Conservation (phyloP, 345 rosid species). For the Syzygium grande region DNA sequence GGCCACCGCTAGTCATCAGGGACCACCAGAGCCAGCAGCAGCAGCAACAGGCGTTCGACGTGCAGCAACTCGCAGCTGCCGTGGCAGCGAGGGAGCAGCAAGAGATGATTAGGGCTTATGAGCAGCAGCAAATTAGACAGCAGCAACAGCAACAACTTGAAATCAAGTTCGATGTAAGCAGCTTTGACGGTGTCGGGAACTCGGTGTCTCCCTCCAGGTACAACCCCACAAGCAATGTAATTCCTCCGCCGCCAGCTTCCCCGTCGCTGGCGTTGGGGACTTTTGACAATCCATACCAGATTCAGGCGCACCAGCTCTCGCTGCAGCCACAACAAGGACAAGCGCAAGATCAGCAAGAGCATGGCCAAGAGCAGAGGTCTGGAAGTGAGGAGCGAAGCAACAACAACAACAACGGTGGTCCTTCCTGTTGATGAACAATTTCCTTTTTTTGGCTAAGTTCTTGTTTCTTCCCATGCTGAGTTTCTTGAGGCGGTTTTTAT, state of each 20-base stretch:
- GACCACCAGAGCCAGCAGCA: constrained; percentile 29
- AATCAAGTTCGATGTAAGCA: constrained; percentile 23
- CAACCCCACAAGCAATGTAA: background rate
- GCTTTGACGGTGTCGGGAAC: constrained; percentile 22
- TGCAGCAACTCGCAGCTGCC: constrained; percentile 55
- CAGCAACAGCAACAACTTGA: constrained; percentile 42
- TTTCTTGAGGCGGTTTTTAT: background rate
- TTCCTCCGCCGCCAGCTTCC: constrained; percentile 15
- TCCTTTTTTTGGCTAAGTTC: background rate
- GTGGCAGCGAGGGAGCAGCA: constrained; percentile 53
- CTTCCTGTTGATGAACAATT: constrained; percentile 22
- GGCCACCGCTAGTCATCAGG: constrained; percentile 16
- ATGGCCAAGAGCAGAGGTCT: background rate
- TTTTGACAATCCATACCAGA: constrained; percentile 41
- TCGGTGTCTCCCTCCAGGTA: background rate
- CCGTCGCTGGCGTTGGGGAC: constrained; percentile 49
- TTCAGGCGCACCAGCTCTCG: constrained; percentile 47
- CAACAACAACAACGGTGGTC: constrained; percentile 9
- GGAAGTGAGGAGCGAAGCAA: background rate
- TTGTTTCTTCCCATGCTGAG: background rate
- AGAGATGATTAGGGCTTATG: constrained; percentile 48
- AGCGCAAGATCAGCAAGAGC: constrained; percentile 15
- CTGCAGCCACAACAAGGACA: constrained; percentile 52
- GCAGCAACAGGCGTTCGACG: constrained; percentile 45
- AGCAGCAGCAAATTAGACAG: constrained; percentile 29